Base-by-base conservation (phyloP, 1,284 basidiomycete genomes). In the Cystobasidium pallidum region DNA sequence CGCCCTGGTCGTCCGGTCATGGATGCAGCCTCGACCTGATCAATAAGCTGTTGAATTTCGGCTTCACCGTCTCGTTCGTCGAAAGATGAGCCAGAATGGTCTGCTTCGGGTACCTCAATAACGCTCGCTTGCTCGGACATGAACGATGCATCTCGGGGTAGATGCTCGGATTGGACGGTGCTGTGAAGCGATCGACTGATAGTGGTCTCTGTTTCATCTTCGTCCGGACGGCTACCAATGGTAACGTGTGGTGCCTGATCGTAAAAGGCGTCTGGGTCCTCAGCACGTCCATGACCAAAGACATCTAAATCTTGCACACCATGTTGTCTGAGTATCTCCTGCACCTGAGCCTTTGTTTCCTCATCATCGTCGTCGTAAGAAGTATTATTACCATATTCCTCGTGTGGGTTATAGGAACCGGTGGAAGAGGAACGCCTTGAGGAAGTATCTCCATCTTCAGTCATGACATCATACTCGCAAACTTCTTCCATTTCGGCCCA, bases 401-500 rank as follows among this genome's bases (percentile, higher is more conserved):
- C 68, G 28, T 71, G 21, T 11, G 30, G 13, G 45, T 71, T 54
- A 19, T 45, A 61, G 1, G 61, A 63, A 21, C 68, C 59, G 10
- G 68, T 59, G 2, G 68, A 59, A 34, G 54, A 59, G n/a, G 68
- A 71, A 7, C 68, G 59, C 19, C 68, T 43, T 19, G 68, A 71
- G 13, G 58, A 61, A 6, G 58, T 61, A 58, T 64, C 68, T 10
- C 68, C 68, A 47, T 71, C 68, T 51, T 71, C 68, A 21, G 68
- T 71, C 59, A 59, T 51, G 6, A 71, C 68, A 52, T 71, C 68
- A 32, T 43, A 71, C 43, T 71, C 68, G 36, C 68, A 71, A 10
- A 71, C 68, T 57, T 71, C 68, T 30, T 71, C 68, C 58, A 71
- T 59, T 43, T 71, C 68, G 24, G 68, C 68, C 68, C 68, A 71